These are phyloP conservation scores for Diaporthe batatas DNA, from an alignment of 2,329 filamentous ascomycete genomes.

Conservation along the genomic window DNA sequence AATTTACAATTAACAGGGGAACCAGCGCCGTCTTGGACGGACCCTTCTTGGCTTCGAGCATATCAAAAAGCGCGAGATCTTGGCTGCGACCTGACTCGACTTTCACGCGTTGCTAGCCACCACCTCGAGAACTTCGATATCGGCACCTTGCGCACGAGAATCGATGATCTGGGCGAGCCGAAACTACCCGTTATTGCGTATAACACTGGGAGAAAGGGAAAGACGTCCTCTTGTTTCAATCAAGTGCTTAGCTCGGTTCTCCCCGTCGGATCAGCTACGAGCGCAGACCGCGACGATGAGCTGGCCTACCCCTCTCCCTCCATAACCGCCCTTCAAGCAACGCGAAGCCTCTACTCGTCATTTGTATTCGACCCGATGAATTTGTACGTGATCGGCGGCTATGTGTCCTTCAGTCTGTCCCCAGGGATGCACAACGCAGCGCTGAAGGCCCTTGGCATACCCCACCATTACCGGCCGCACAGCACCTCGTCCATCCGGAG, in stretches of 20 bases:
- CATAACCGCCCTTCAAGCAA: conserved; percentile 74
- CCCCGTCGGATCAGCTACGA: conserved; percentile 52
- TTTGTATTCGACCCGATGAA: conserved; percentile 78
- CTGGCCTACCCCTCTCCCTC: conserved; percentile 50
- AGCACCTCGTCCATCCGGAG: conserved; percentile 73
- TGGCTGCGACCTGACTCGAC: conserved; percentile 73
- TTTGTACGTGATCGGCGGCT: conserved; percentile 80
- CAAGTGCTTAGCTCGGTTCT: conserved; percentile 72
- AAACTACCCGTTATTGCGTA: conserved; percentile 71
- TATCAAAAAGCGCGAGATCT: conserved; percentile 70
- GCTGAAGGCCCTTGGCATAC: conserved; percentile 75
- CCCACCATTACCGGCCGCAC: conserved; percentile 75
- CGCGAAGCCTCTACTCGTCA: conserved; percentile 74
- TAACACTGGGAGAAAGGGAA: conserved; percentile 73
- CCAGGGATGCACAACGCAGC: conserved; percentile 84
- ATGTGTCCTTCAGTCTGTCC: conserved; percentile 79
- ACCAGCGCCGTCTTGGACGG: conserved; percentile 66
- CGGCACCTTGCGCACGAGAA: conserved; percentile 64
- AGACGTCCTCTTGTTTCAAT: conserved; percentile 77
- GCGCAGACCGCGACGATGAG: conserved; percentile 42
- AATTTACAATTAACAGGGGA: conserved; percentile 60
- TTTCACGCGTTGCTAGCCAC: conserved; percentile 68
- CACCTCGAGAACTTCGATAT: conserved; percentile 75
- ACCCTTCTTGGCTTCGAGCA: conserved; percentile 65
- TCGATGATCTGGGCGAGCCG: conserved; percentile 57